phyloP scores from a whole-genome alignment of 441 rosid genomes.

The Corymbia calophylla region DNA sequence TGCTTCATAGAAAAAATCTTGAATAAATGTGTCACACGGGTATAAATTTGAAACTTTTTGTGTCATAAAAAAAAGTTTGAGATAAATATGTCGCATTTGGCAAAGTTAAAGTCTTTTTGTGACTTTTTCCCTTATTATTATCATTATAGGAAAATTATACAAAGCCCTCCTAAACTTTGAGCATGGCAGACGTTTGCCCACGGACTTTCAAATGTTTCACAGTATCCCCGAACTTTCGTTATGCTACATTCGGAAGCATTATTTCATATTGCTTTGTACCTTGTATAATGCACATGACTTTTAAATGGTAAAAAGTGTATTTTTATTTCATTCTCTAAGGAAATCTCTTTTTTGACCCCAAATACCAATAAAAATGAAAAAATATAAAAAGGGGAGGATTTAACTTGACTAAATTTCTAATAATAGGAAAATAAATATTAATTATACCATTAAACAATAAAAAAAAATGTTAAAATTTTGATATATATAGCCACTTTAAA shows the following conservation, averaged over 20 bases:
- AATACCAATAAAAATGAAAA: background rate
- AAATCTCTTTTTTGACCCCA: background rate
- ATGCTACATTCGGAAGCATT: background rate
- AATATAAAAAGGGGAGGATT: background rate
- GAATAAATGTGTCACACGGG: no score
- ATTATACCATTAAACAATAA: background rate
- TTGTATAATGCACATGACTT: background rate
- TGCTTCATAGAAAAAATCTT: no score
- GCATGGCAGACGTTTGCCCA: background rate
- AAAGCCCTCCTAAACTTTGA: background rate
- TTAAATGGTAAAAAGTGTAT: background rate
- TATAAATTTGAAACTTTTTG: no score
- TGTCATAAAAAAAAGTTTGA: no score
- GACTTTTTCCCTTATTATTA: background rate
- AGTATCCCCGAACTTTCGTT: background rate
- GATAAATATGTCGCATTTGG: no score
- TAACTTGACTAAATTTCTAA: background rate
- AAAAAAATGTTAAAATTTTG: background rate
- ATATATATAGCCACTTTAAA: background rate
- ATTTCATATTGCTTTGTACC: background rate
- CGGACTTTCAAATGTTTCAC: background rate
- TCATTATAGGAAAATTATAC: background rate
- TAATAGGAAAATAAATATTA: background rate
- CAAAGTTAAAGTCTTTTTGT: no score
- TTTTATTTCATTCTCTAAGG: background rate